Evolutionary conservation across 176 grass and related monocot genomes (phyloP).

Genomic region (Secale cereale): DNA sequence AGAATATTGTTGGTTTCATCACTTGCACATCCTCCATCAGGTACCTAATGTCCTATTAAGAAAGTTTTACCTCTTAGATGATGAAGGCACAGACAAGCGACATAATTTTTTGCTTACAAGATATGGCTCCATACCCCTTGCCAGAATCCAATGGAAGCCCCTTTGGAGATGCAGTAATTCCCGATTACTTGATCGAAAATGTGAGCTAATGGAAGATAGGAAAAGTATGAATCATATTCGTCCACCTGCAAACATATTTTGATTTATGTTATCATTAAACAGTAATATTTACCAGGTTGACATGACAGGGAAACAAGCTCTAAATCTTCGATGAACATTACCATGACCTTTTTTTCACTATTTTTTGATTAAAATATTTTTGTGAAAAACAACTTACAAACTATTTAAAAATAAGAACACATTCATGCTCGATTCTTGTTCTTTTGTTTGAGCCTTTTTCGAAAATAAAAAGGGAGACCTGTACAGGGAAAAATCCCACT

Average conservation of each 20-base stretch:
- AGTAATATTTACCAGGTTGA: neutral
- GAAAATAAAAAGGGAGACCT: neutral
- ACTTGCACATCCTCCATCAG: constrained; percentile 89
- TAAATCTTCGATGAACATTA: constrained; percentile 6
- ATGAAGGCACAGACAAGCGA: neutral
- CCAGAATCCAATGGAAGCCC: constrained; percentile 96
- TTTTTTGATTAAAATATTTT: neutral
- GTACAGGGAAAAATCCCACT: neutral
- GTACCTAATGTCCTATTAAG: constrained; percentile 74
- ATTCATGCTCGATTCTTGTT: no score
- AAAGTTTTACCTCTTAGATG: neutral
- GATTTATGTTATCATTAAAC: neutral
- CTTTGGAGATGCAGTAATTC: constrained; percentile 95
- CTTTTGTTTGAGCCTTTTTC: neutral
- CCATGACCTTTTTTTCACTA: neutral
- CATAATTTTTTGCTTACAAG: neutral
- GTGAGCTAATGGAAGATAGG: constrained; percentile 94
- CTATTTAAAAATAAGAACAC: neutral
- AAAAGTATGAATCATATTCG: constrained; percentile 95
- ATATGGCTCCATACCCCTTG: constrained; percentile 61
- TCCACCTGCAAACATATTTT: constrained; percentile 43
- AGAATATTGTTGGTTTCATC: constrained; percentile 94
- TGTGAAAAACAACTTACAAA: neutral
- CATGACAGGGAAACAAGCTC: neutral
- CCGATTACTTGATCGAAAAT: constrained; percentile 98